Evolutionary conservation across 1,139 yeast genomes (phyloP).

Genomic region (Pichia sp.): DNA sequence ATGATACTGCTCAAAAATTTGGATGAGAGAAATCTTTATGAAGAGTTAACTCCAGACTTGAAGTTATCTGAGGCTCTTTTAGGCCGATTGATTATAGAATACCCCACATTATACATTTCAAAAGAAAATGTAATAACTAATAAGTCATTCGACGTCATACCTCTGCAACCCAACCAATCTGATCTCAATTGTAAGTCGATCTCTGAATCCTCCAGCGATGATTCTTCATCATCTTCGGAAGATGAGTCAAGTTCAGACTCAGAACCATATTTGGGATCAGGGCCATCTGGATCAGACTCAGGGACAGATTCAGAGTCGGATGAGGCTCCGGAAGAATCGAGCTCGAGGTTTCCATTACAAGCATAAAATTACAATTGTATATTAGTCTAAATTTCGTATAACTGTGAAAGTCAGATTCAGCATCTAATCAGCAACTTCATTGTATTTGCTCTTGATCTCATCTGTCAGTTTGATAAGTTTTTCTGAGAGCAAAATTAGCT

Average conservation of each 20-base stretch:
- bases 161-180: background rate
- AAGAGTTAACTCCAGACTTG: background rate
- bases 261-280: background rate
- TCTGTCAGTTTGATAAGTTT: conserved; percentile 17
- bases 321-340: conserved; percentile 17
- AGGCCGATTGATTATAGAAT: conserved; percentile 66
- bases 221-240: background rate
- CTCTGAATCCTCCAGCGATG: background rate
- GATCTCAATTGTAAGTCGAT: background rate
- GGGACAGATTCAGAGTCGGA: conserved; percentile 13
- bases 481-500: conserved; percentile 21
- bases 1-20: conserved; percentile 10
- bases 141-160: conserved; percentile 13
- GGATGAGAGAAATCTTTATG: conserved; percentile 5
- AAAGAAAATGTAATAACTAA: conserved; percentile 10
- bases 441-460: conserved; percentile 21
- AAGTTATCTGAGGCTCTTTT: conserved; percentile 45
- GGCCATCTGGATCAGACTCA: conserved; percentile 6
- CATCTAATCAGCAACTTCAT: conserved; percentile 17
- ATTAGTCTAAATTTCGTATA: background rate
- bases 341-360: conserved; percentile 10
- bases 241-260: conserved; percentile 13
- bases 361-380: background rate
- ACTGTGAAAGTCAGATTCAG: background rate
- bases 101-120: conserved; percentile 60